Percentiles rank a stretch among this genome's conserved stretches.
Conservation (phyloP, 768 basidiomycete genomes). For the Tephrocybe sp. region DNA sequence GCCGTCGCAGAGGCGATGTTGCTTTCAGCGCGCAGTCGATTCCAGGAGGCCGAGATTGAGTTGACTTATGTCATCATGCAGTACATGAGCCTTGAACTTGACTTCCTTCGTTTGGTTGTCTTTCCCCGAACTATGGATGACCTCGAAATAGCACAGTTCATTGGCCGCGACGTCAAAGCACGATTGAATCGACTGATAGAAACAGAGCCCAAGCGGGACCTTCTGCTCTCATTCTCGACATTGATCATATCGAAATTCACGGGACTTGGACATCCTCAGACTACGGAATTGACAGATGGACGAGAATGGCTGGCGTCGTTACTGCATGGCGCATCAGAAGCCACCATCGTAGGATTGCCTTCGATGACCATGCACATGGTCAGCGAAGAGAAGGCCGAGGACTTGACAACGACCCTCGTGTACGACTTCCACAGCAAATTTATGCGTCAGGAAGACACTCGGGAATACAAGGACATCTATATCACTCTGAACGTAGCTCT, state of each 20-base stretch:
- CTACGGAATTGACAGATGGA: constrained; percentile 38
- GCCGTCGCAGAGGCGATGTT: constrained; percentile 87
- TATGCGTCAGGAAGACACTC: constrained; percentile 48
- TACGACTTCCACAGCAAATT: constrained; percentile 80
- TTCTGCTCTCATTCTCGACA: constrained; percentile 72
- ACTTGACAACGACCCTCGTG: constrained; percentile 39
- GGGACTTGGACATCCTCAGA: constrained; percentile 53
- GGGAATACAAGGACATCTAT: constrained; percentile 74
- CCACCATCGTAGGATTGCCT: constrained; percentile 78
- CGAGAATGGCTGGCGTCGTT: constrained; percentile 61
- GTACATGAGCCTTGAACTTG: constrained; percentile 70
- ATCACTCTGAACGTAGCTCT: constrained; percentile 82
- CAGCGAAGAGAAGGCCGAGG: constrained; percentile 57
- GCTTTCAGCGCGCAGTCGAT: constrained; percentile 65
- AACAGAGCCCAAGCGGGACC: constrained; percentile 55
- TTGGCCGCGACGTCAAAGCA: constrained; percentile 67
- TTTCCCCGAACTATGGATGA: constrained; percentile 84
- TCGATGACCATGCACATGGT: constrained; percentile 82
- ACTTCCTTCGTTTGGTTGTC: constrained; percentile 64
- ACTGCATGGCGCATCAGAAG: constrained; percentile 61
- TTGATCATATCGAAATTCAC: constrained; percentile 74
- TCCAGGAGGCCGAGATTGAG: constrained; percentile 65
- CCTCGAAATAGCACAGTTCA: constrained; percentile 73
- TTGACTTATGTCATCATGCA: constrained; percentile 67
- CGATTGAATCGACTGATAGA: constrained; percentile 64